A percentile compares a stretch with the other conserved stretches of the same genome.
phyloP scores from a whole-genome alignment of 805 yeast species.

The Ogataea paraovalis region DNA sequence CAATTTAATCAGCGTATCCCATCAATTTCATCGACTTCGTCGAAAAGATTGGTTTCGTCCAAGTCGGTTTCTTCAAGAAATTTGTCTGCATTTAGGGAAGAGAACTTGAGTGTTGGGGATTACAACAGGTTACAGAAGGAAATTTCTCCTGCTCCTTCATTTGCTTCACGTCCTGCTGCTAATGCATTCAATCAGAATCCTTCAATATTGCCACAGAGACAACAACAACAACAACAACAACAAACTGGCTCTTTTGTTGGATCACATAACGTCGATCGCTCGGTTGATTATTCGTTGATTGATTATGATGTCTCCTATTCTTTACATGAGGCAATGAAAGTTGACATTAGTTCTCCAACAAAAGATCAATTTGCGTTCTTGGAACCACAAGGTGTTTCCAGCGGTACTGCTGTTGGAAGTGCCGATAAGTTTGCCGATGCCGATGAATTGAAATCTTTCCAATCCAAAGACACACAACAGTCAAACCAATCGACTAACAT shows the following conservation, averaged over 20 bases:
- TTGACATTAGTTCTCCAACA: constrained; percentile 24
- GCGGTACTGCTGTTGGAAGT: background rate
- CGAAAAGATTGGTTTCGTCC: constrained; percentile 13
- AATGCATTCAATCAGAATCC: constrained; percentile 1
- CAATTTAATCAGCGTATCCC: constrained; percentile 1
- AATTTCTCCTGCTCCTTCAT: background rate
- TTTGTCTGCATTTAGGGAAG: constrained; percentile 20
- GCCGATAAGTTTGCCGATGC: constrained; percentile 30
- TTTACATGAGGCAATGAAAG: constrained; percentile 30
- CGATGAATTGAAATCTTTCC: constrained; percentile 11
- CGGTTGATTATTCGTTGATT: constrained; percentile 23
- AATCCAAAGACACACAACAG: background rate
- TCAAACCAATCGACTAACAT: constrained; percentile 13
- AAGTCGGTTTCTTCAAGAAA: constrained; percentile 28
- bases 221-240: no score
- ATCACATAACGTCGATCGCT: constrained; percentile 21
- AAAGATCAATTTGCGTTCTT: constrained; percentile 15
- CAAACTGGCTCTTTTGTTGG: constrained; percentile 6
- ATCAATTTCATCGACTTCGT: background rate
- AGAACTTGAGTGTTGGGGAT: constrained; percentile 16
- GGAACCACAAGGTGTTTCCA: constrained; percentile 3
- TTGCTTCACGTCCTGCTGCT: background rate
- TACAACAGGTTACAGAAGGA: constrained; percentile 10
- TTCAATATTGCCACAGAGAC: constrained; percentile 1
- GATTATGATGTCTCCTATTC: constrained; percentile 28